These are phyloP conservation scores for Colletotrichum orbiculare DNA, from an alignment of 2,329 filamentous ascomycete species.

Conservation along the genomic window DNA sequence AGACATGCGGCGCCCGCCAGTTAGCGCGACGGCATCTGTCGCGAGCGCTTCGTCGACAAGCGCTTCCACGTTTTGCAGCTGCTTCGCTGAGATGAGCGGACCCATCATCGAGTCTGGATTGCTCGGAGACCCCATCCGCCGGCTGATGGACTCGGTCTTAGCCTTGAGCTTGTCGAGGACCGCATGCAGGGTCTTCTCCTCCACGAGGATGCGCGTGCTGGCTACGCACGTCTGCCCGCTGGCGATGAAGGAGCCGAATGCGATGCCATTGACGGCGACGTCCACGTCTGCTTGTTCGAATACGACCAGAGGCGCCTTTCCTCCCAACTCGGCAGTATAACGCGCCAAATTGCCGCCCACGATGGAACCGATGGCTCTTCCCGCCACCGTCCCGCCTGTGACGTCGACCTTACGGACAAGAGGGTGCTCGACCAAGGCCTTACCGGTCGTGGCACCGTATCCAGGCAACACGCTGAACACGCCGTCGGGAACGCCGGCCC, in stretches of 20 bases:
- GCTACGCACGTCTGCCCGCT: slow-evolving; percentile 73
- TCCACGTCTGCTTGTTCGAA: slow-evolving; percentile 74
- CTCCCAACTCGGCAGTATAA: slow-evolving; percentile 77
- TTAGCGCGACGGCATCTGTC: slow-evolving; percentile 51
- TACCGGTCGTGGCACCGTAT: slow-evolving; percentile 62
- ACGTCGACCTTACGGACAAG: slow-evolving; percentile 76
- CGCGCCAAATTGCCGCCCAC: slow-evolving; percentile 75
- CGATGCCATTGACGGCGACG: slow-evolving; percentile 76
- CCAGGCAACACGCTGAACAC: slow-evolving; percentile 73
- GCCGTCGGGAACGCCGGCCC: slow-evolving; percentile 77
- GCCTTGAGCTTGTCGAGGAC: slow-evolving; percentile 72
- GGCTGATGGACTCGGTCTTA: slow-evolving; percentile 67
- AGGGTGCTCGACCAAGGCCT: slow-evolving; percentile 63
- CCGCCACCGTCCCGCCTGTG: slow-evolving; percentile 79
- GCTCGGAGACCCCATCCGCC: slow-evolving; percentile 66
- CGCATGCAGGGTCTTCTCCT: slow-evolving; percentile 72
- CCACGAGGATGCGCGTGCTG: slow-evolving; percentile 79
- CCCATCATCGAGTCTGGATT: slow-evolving; percentile 72
- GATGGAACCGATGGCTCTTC: slow-evolving; percentile 73
- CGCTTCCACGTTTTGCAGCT: slow-evolving; percentile 74
- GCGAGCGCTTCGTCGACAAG: slow-evolving; percentile 74
- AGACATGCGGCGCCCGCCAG: slow-evolving; percentile 60
- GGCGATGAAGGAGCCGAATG: slow-evolving; percentile 67
- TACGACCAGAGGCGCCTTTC: slow-evolving; percentile 77
- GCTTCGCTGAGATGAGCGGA: slow-evolving; percentile 68